A percentile compares a stretch with the other conserved stretches of the same genome.
Evolutionary conservation across 176 grass and related monocot genomes (phyloP).

Genomic region (Rhynchospora tenuis): DNA sequence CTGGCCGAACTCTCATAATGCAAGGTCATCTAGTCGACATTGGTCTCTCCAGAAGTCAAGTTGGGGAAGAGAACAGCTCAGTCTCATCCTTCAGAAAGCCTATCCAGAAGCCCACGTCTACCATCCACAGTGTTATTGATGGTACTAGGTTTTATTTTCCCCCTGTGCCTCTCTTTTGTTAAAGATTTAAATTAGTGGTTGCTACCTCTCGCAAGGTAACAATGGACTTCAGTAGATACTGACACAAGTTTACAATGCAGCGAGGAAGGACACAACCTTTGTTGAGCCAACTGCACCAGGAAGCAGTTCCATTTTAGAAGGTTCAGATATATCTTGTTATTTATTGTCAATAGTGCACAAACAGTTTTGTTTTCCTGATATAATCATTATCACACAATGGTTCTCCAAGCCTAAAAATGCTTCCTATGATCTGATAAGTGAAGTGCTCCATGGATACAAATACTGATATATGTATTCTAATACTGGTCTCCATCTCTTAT

Average conservation of each 20-base stretch:
- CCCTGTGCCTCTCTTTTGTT: neutral
- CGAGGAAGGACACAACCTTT: neutral
- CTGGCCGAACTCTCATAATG: conserved; percentile 44
- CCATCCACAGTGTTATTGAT: neutral
- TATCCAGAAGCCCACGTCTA: neutral
- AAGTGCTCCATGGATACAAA: neutral
- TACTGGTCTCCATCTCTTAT: neutral
- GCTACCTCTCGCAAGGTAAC: neutral
- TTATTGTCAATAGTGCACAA: neutral
- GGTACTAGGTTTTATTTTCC: neutral
- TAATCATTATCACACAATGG: neutral
- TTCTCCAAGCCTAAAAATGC: neutral
- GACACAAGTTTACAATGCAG: neutral
- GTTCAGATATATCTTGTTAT: neutral
- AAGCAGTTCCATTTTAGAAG: neutral
- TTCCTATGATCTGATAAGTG: neutral
- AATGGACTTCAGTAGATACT: neutral
- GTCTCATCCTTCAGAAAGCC: conserved; percentile 10
- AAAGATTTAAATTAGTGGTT: neutral
- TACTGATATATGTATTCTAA: neutral
- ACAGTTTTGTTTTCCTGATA: neutral
- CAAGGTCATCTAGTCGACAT: conserved; percentile 65
- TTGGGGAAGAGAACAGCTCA: neutral
- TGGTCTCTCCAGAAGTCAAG: conserved; percentile 12
- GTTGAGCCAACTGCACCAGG: neutral